phyloP scores from a whole-genome alignment of 805 yeast genomes.

The Candida berthetii region DNA sequence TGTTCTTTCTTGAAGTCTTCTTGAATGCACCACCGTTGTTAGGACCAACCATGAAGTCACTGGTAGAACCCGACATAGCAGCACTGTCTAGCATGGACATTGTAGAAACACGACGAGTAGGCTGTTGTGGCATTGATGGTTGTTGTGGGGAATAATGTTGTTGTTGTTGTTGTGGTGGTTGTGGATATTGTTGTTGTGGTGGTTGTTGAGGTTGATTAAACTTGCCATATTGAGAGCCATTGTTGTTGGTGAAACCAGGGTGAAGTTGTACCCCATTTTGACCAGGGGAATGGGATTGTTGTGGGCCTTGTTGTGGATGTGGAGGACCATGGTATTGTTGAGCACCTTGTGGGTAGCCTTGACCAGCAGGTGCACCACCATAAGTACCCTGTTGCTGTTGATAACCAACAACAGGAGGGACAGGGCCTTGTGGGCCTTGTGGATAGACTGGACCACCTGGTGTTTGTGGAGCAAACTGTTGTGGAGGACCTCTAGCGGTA shows the following conservation, averaged over 20 bases:
- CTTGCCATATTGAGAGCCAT: slow-evolving; percentile 18
- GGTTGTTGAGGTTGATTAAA: slow-evolving; percentile 7
- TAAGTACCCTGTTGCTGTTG: slow-evolving; percentile 4
- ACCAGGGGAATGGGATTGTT: slow-evolving; percentile 4
- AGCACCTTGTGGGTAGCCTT: background rate
- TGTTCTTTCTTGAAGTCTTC: slow-evolving; percentile 39
- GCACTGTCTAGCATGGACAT: slow-evolving; percentile 13
- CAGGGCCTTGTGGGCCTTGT: background rate
- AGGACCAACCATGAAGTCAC: background rate
- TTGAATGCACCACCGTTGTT: slow-evolving; percentile 14
- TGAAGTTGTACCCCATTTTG: slow-evolving; percentile 19
- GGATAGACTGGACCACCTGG: background rate
- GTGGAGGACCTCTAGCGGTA: background rate
- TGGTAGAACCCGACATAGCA: slow-evolving; percentile 3
- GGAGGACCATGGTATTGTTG: slow-evolving; percentile 1
- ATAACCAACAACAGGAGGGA: slow-evolving; percentile 1
- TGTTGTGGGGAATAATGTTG: background rate
- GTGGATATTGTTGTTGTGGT: slow-evolving; percentile 6
- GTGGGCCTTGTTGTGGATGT: slow-evolving; percentile 9
- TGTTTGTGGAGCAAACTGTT: background rate
- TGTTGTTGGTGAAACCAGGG: slow-evolving; percentile 25
- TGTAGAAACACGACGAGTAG: slow-evolving; percentile 19
- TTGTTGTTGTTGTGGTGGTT: slow-evolving; percentile 3
- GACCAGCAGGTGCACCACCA: background rate
- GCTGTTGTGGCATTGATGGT: slow-evolving; percentile 17